Evolutionary conservation across 345 rosid genomes (phyloP).

Genomic region (Populus deltoides): DNA sequence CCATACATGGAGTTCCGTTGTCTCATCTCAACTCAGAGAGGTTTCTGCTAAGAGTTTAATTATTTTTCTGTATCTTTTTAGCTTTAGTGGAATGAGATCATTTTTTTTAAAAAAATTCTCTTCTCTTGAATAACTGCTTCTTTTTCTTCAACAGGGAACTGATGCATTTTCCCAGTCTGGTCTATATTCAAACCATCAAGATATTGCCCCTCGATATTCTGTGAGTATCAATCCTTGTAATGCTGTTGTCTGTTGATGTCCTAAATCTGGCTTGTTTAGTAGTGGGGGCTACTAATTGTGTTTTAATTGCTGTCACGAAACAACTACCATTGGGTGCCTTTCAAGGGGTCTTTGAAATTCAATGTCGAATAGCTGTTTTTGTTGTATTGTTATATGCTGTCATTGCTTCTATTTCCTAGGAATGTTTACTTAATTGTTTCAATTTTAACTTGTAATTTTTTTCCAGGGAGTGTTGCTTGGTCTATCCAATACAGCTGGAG

Average conservation of each 20-base stretch:
- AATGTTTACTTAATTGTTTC: neutral
- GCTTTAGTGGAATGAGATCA: neutral
- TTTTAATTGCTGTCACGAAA: neutral
- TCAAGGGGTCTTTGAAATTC: neutral
- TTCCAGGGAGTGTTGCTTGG: constrained; percentile 87
- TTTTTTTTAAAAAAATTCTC: neutral
- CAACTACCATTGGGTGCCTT: neutral
- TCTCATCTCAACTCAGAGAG: neutral
- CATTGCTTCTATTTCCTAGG: neutral
- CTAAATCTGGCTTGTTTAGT: neutral
- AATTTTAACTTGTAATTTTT: neutral
- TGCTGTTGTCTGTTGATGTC: neutral
- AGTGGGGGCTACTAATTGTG: neutral
- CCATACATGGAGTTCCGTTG: neutral
- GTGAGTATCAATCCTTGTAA: constrained; percentile 41
- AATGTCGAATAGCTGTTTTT: neutral
- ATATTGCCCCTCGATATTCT: constrained; percentile 91
- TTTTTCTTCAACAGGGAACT: constrained; percentile 45
- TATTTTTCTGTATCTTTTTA: neutral
- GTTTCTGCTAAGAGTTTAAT: neutral
- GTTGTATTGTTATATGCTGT: neutral
- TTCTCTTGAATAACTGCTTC: too few species aligned
- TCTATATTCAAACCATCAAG: constrained; percentile 91
- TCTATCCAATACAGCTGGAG: constrained; percentile 91
- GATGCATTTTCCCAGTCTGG: constrained; percentile 99